Evolutionary conservation across 345 rosid species (phyloP).

Genomic region (Populus tremula): DNA sequence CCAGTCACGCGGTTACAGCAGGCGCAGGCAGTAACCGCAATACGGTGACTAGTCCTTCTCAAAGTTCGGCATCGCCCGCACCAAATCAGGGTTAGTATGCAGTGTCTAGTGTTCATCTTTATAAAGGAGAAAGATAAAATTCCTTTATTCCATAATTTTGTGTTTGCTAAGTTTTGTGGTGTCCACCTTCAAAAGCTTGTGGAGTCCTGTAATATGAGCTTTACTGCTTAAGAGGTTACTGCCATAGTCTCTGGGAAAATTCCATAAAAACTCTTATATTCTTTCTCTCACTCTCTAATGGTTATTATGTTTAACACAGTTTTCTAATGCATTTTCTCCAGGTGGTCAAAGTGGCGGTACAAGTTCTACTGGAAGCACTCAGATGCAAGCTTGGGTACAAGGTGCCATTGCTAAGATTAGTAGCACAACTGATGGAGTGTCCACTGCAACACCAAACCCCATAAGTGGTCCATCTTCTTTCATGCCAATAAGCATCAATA

Average conservation of each 20-base stretch:
- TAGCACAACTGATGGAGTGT: slow-evolving; percentile 69
- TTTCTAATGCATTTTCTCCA: slow-evolving; percentile 21
- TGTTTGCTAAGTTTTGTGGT: neutral
- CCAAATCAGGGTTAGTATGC: slow-evolving; percentile 70
- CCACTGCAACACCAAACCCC: slow-evolving; percentile 63
- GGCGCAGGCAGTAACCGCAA: slow-evolving; percentile 86
- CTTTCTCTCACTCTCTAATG: neutral
- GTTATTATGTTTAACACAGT: neutral
- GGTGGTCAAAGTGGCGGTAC: slow-evolving; percentile 77
- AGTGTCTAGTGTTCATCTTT: slow-evolving; percentile 4
- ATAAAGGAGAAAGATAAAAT: neutral
- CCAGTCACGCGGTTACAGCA: slow-evolving; percentile 90
- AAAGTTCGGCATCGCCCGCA: slow-evolving; percentile 71
- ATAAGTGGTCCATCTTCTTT: slow-evolving; percentile 76
- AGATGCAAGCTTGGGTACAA: slow-evolving; percentile 98
- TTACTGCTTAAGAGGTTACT: neutral
- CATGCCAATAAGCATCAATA: slow-evolving; percentile 97
- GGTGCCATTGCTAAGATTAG: slow-evolving; percentile 98
- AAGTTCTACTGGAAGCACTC: slow-evolving; percentile 89
- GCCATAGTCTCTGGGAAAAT: slow-evolving; percentile 3
- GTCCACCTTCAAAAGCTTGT: neutral
- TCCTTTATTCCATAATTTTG: neutral
- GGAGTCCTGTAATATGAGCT: neutral
- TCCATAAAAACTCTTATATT: neutral
- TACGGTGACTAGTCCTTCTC: slow-evolving; percentile 83